phyloP scores from a whole-genome alignment of 257 asterid species.

The Nicotiana knightiana region DNA sequence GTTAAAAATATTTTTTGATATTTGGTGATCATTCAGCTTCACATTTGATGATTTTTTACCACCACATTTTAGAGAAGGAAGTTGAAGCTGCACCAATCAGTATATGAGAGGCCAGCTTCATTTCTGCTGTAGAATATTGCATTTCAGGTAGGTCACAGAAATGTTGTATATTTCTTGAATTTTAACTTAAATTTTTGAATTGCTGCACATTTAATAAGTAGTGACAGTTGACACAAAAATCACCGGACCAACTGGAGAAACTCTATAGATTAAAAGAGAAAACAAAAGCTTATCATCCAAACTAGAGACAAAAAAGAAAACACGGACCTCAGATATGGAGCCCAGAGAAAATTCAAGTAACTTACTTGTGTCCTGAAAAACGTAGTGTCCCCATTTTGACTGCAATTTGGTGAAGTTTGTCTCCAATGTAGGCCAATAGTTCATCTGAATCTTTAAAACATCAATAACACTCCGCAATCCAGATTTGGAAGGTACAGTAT shows the following conservation, averaged over 20 bases:
- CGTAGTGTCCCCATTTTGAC: slow-evolving; percentile 45
- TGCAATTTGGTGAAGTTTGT: slow-evolving; percentile 39
- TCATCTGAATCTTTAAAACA: slow-evolving; percentile 65
- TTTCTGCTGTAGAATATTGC: not conserved
- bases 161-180: not conserved
- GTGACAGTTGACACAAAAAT: not conserved
- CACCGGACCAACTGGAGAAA: not conserved
- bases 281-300: not conserved
- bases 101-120: not conserved
- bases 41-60: not conserved
- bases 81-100: not conserved
- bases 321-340: not conserved
- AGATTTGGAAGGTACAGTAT: slow-evolving; percentile 52
- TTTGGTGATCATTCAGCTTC: not conserved
- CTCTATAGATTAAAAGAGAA: not conserved
- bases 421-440: slow-evolving; percentile 69
- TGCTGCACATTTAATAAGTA: not conserved
- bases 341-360: slow-evolving; percentile 7
- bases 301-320: not conserved
- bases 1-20: not conserved
- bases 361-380: slow-evolving; percentile 56
- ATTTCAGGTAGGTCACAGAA: not conserved
- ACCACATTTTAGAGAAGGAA: not conserved
- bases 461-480: slow-evolving; percentile 69
- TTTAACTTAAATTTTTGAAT: not conserved